Base-by-base conservation (phyloP, 768 basidiomycete genomes). In the Lactarius evosmus region DNA sequence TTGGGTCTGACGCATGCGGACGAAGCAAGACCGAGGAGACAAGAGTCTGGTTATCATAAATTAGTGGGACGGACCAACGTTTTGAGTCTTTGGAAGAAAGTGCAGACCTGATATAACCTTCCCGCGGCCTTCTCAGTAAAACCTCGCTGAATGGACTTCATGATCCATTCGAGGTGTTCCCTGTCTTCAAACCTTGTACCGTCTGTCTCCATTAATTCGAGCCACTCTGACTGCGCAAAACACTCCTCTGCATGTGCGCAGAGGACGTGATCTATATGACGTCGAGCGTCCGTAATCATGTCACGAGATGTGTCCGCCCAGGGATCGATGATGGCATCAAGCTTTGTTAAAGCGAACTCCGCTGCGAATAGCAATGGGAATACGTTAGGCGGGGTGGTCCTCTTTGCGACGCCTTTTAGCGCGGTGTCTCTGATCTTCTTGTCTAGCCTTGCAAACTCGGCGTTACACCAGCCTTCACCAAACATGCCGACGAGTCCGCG, bases 391-490 rank as follows among this genome's bases (percentile, higher is more conserved):
- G 89, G 83, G 0, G 82, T 86, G 2, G 91, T 87, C 7, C 85
- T 79, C 62, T 87, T 88, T 19, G 80, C 80, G 0, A 97, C 78
- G 4, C 89, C 90, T 62, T 85, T 85, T n/a, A 95, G 75, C 8
- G 95, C 76, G 16, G 76, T 77, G 27, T 89, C 85, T 41, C 89
- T 82, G 22, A 85, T 79, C 67, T 87, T 86, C 61, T 79, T 80
- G 3, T 86, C 80, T 2, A 96, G 78, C 0, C 76, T 74, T 0
- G 90, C 90, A 69, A 98, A 91, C 60, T 97, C 94, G 40, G 82
- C 73, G 0, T 84, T 88, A 73, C 85, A 88, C 95, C 95, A 97
- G 2, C 90, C 89, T 66, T 93, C 90, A 5, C 93, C 93, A 70
- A 92, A 98, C 33, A 92, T 80, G 0, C 87, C 86, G 0, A 95